Percentiles rank a stretch among this genome's conserved stretches.
phyloP scores from a whole-genome alignment of 2,329 filamentous ascomycete genomes.

The Cladobotryum mycophilum region DNA sequence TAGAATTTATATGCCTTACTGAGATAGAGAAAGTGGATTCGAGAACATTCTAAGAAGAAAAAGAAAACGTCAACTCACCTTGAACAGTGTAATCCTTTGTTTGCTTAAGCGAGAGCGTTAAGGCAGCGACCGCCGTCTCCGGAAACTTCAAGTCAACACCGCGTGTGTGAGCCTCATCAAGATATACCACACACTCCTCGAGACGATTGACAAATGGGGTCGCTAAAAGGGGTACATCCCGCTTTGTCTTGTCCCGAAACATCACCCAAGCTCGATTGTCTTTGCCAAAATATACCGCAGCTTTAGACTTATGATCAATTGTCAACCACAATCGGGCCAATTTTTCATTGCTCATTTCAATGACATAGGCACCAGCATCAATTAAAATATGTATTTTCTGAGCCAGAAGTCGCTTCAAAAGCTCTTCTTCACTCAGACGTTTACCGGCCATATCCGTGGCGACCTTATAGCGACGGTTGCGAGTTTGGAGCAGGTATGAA shows the following conservation, averaged over 20 bases:
- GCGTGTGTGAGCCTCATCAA: slow-evolving; percentile 44
- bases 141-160: slow-evolving; percentile 56
- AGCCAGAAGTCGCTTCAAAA: slow-evolving; percentile 36
- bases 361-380: slow-evolving; percentile 57
- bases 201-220: slow-evolving; percentile 51
- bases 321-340: slow-evolving; percentile 47
- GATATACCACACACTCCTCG: slow-evolving; percentile 46
- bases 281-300: slow-evolving; percentile 48
- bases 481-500: slow-evolving; percentile 46
- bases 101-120: slow-evolving; percentile 50
- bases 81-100: slow-evolving; percentile 58
- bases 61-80: slow-evolving; percentile 35
- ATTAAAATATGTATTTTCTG: slow-evolving; percentile 48
- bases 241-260: slow-evolving; percentile 26
- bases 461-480: slow-evolving; percentile 42
- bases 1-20: no score
- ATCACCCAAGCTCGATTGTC: slow-evolving; percentile 21
- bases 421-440: slow-evolving; percentile 37
- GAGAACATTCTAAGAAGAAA: no score
- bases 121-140: slow-evolving; percentile 36
- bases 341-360: slow-evolving; percentile 51
- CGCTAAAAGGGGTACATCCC: slow-evolving; percentile 43
- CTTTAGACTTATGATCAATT: slow-evolving; percentile 36
- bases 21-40: no score
- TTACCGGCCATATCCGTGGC: slow-evolving; percentile 22